Base-by-base conservation (phyloP, 805 yeast genomes). In the Suhomyces sp. region DNA sequence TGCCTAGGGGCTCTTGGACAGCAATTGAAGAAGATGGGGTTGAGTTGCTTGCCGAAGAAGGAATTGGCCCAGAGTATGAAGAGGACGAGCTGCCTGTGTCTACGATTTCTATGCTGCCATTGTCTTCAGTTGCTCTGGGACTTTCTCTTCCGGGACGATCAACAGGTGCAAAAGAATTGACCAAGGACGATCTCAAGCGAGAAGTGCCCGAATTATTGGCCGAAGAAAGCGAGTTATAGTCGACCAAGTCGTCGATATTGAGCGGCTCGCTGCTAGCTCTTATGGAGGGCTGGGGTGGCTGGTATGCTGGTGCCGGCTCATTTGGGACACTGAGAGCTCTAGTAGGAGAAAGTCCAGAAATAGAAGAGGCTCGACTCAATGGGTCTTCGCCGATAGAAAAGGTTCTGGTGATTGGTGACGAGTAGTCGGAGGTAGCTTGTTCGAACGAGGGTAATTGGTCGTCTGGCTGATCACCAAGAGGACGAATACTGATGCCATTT, bases 391-490 rank as follows among this genome's bases (percentile, higher is more conserved):
- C 62, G 44, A 73, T 58, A 1, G 78, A 69, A 8, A 69, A 56
- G 2, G 80, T 67, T 35, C 80, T 59, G 13, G 67, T 59, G 7
- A 67, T 60, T 8, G 78, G 73, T 3, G 60, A 55, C 10, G 64
- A 40, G 1, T 66, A 63, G 56, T 83, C 81, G 0, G 86, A 80
- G 0, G 78, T 72, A 0, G 89, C 90, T 58, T 85, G 85, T 60
- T 85, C 87, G 64, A 85, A 85, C 0, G 85, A 72, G 0, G 91
- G 91, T 22, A 82, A 71, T 17, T 62, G 67, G 31, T 71, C 72
- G 20, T 57, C 54, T 2, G 41, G 39, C 15, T 46, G 52, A 31
- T 51, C 58, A 46, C 62, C 55, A 50, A 68, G 62, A 9, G 67
- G 68, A 48, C 60, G 59, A 29, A 73, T 71, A 4, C 66, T 52